phyloP scores from a whole-genome alignment of 2,329 filamentous ascomycete genomes.

The Claviceps arundinis region DNA sequence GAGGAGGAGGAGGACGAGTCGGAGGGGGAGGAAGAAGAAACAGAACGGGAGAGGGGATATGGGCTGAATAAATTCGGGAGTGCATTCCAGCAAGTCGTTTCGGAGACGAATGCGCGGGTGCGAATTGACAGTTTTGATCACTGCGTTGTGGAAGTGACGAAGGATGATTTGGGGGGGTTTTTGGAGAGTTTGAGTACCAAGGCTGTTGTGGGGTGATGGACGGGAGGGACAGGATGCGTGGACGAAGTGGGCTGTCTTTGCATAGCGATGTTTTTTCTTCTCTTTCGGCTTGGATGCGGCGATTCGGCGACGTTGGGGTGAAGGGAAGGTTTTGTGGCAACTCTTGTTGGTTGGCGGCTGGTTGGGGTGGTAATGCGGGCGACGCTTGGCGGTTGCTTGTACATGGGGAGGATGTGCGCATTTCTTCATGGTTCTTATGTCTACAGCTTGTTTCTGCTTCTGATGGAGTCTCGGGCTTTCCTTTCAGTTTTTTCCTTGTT shows the following conservation, averaged over 20 bases:
- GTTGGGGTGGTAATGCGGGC: background rate
- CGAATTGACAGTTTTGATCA: conserved; percentile 95
- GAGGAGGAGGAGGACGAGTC: conserved; percentile 28
- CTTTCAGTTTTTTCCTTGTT: too few relatives aligned
- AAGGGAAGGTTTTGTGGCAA: too few relatives aligned
- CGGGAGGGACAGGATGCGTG: background rate
- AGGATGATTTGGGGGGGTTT: conserved; percentile 84
- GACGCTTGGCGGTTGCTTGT: background rate
- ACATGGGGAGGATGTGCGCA: too few relatives aligned
- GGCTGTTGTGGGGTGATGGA: conserved; percentile 52
- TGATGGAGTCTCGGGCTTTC: too few relatives aligned
- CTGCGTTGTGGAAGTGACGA: conserved; percentile 93
- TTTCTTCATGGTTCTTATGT: too few relatives aligned
- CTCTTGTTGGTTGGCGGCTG: too few relatives aligned
- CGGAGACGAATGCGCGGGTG: conserved; percentile 79
- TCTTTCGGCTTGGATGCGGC: too few relatives aligned
- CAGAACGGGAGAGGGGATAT: conserved; percentile 46
- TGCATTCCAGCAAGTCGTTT: conserved; percentile 89
- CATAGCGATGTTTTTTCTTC: background rate
- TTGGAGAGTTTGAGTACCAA: conserved; percentile 87
- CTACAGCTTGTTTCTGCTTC: too few relatives aligned
- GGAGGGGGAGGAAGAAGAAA: conserved; percentile 42
- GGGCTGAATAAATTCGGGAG: conserved; percentile 84
- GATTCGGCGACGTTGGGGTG: too few relatives aligned
- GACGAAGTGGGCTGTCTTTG: background rate